A percentile compares a stretch with the other conserved stretches of the same genome.
Evolutionary conservation across 768 basidiomycete genomes (phyloP).

Genomic region (Lactarius akahatsu): DNA sequence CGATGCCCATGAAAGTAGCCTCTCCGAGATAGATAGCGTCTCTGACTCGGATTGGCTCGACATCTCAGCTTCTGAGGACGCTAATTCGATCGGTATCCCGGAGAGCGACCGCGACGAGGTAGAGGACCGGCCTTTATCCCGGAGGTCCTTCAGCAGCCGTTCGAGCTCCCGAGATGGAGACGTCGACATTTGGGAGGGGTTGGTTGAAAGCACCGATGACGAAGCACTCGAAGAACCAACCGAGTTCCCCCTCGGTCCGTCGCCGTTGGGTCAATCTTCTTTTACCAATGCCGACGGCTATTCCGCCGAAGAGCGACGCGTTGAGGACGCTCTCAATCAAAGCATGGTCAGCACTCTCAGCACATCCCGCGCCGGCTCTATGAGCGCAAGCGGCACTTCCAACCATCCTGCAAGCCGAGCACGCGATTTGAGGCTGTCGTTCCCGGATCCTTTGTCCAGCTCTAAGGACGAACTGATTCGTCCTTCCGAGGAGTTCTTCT

Average conservation of each 20-base stretch:
- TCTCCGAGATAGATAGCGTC: constrained; percentile 63
- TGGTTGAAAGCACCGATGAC: constrained; percentile 62
- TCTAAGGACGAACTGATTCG: constrained; percentile 59
- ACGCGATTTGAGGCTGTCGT: constrained; percentile 75
- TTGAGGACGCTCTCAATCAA: constrained; percentile 76
- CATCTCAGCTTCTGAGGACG: constrained; percentile 69
- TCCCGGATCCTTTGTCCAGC: constrained; percentile 79
- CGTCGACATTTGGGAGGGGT: constrained; percentile 76
- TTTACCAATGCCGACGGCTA: constrained; percentile 4
- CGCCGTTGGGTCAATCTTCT: constrained; percentile 15
- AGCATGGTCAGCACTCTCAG: constrained; percentile 79
- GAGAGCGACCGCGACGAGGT: constrained; percentile 62
- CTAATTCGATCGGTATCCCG: constrained; percentile 62
- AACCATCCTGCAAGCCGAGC: constrained; percentile 54
- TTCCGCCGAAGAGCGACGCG: constrained; percentile 60
- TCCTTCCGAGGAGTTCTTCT: constrained; percentile 51
- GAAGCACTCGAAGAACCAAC: constrained; percentile 37
- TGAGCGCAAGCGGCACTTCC: constrained; percentile 39
- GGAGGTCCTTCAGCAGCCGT: constrained; percentile 67
- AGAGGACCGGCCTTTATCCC: constrained; percentile 54
- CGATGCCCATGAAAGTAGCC: constrained; percentile 42
- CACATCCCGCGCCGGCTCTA: constrained; percentile 65
- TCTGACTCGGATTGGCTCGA: constrained; percentile 89
- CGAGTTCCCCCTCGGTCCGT: constrained; percentile 31
- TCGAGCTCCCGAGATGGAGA: constrained; percentile 68